Base-by-base conservation (phyloP, 2,329 filamentous ascomycete species). In the Zasmidium citrigriseum region DNA sequence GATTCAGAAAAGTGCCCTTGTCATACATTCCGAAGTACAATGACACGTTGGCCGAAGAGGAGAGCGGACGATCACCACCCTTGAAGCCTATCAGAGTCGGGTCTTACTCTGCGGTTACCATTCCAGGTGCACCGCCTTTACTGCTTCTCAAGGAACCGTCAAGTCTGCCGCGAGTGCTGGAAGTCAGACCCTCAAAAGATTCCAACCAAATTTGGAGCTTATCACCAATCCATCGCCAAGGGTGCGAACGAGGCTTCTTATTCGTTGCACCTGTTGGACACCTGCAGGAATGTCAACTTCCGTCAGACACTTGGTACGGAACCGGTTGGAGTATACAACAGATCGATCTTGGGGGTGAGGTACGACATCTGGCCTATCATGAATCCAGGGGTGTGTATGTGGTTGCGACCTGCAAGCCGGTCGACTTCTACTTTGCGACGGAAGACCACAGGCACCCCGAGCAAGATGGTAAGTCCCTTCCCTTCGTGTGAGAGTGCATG, bases 371-470 rank as follows among this genome's bases (percentile, higher is more conserved):
- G 16, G 83, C 89, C 1, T 96, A 93, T 70, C 93, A 96, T 69
- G 79, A 87, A 1, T 84, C 86, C 0, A 88, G 88, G 45, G 85
- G 86, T 21, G 85, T 89, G 0, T 97, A 96, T 69, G 85, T 91
- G 1, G 78, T 93, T 16, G 90, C 86, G 3, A 93, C 90, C 56
- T 89, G 86, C 61, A 78, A 80, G 7, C 70, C 75, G 23, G 85
- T 88, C 50, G 85, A 87, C 2, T 98, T 96, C 70, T 89, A 91
- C 72, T 82, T 97, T 21, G 91, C 91, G 1, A 90, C 90, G 54
- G 91, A 96, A 65, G 93, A 96, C 58, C 86, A 91, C 62, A 90
- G 96, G 62, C 81, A 84, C 34, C 90, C 95, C 62, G 93, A 92
- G 86, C 84, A 87, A 21, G 85, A 85, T 61, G 93, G 85, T 72